Evolutionary conservation across 2,329 filamentous ascomycete genomes (phyloP), one percentile per base, ranked within the genome.

Genomic region (Neofusicoccum kwambonambiense): DNA sequence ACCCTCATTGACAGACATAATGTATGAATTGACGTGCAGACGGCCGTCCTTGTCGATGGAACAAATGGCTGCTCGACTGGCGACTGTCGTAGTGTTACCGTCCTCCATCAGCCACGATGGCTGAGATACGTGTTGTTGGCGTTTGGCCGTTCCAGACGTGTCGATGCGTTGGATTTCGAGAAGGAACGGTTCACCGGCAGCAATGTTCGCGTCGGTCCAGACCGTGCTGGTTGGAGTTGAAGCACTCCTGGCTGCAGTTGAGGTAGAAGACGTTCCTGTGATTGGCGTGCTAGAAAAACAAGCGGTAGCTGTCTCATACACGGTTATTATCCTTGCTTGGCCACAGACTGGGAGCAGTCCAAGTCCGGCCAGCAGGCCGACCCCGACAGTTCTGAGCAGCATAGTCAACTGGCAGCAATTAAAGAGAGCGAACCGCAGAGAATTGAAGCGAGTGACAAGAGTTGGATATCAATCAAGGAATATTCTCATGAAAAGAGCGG

Each of bases 31-130:
- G 58, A 35, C 4, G 76, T 57, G 41, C 4, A 58, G 19, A 35
- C n/a, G 62, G 19, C 68, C 68, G 4, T 73, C 73, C 56, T 70
- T 65, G 9, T 67, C 61, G 54, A 78, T 75, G 8, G 64, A 62
- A 66, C 73, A 77, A 27, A 70, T 68, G 8, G 70, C 72, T 2
- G 75, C 76, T 35, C 67, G 27, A 22, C 64, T 69, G 11, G 67
- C 61, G 45, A 75, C 67, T 9, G 70, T 74, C 2, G 75, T 76
- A 5, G 73, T 74, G 63, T 75, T 74, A 11, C 76, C 75, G 45
- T 74, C 71, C 4, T 67, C 64, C 44, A 71, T 70, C 1, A 77
- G 51, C 68, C 71, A 78, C 15, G 69, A 69, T 19, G 27, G 13
- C 22, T 57, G 37, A 8, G 52, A 31, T 4, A 8, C 39, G 22